Conservation (phyloP, 1,284 basidiomycete species). For the Rhodotorula sp. region DNA sequence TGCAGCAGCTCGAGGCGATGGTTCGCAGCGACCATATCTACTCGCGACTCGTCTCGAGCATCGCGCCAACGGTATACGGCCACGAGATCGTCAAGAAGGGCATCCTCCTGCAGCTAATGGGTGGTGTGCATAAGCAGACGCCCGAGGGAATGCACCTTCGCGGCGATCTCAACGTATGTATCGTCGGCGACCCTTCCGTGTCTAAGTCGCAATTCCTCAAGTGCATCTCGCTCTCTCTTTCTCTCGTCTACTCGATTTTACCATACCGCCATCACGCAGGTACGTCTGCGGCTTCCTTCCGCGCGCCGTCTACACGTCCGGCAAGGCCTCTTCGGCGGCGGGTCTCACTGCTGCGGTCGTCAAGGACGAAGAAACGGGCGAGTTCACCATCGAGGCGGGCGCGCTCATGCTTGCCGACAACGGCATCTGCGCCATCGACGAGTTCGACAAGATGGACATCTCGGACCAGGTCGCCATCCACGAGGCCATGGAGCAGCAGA, state of each 20-base stretch:
- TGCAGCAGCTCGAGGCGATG: conserved; percentile 93
- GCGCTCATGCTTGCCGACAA: conserved; percentile 99
- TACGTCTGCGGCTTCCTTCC: conserved; percentile 99
- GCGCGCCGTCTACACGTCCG: conserved; percentile 97
- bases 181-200: conserved; percentile 95
- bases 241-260: conserved; percentile 6
- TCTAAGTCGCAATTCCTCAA: conserved; percentile 99
- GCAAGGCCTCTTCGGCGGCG: conserved; percentile 97
- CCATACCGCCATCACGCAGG: conserved; percentile 55
- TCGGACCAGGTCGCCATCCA: conserved; percentile 99
- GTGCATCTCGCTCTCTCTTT: conserved; percentile 57
- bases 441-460: conserved; percentile 99
- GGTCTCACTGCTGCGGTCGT: conserved; percentile 99
- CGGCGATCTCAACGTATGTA: conserved; percentile 98
- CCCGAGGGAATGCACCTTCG: conserved; percentile 93
- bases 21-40: conserved; percentile 93
- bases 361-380: conserved; percentile 97
- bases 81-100: conserved; percentile 99
- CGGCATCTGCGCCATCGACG: conserved; percentile 98
- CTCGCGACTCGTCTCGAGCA: conserved; percentile 85
- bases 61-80: conserved; percentile 97
- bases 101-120: conserved; percentile 94
- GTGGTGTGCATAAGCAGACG: conserved; percentile 98
- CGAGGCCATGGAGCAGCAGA: conserved; percentile 96
- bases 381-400: conserved; percentile 98